Base-by-base conservation (phyloP, 306 rosid species). In the Vigna hirtella region DNA sequence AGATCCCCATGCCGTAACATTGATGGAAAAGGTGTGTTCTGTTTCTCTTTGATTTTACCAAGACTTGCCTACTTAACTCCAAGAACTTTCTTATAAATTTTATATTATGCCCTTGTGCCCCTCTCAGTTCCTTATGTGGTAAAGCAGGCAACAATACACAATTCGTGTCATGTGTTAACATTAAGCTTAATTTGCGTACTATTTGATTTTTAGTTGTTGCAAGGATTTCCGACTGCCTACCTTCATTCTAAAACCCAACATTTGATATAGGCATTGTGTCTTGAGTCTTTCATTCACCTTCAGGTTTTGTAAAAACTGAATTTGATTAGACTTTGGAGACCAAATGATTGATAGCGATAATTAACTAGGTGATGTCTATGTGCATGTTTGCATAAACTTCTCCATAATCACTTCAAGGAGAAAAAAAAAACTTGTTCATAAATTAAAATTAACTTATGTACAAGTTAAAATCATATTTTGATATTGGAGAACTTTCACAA, bases 21-120 rank as follows among this genome's bases (percentile, higher is more conserved):
- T 82, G 80, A 89, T 94, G 98, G 90, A 92, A 78, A 88, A 77
- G 77, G 98, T 90, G 66, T 32, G 86, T 76, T 80, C 59, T 53
- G 22, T 68, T 68, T 77, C 72, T 67, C 77, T 18, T 80, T 72
- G 48, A 67, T 70, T 52, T 52, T 70, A 26, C 53, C n/a, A 14
- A 61, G 51, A 48, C 34, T 66, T 38, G 38, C 6, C 1, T 77
- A 14, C 71, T 77, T 28, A 28, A 72, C 40, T 22, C 62, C 52
- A 76, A 16, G 73, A 59, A 4, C 26, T 34, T 70, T 59, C 69
- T 61, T 51, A 13, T 42, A 16, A 15, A 34, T 26, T 61, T 72
- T 58, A n/a, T 71, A 45, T 17, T 61, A 71, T 12, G 51, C 30
- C 55, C 42, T 24, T 2, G 11, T 6, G 9, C 42, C 4, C 74